phyloP scores from a whole-genome alignment of 208 protist species.

The Jaenimonas drosophilae region DNA sequence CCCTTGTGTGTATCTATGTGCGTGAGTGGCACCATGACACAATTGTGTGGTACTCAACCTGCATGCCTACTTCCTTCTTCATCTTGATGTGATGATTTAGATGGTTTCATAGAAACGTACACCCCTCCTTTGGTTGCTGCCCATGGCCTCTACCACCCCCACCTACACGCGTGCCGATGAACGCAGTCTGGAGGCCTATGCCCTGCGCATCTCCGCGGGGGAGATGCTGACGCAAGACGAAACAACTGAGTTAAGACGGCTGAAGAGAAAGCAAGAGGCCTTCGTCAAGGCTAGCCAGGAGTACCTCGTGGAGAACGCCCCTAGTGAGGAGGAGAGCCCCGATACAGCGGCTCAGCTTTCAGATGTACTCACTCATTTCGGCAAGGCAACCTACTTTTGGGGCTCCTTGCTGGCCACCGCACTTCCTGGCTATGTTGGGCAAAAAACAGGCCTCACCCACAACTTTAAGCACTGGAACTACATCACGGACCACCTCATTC shows the following conservation, averaged over 20 bases:
- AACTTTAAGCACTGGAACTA: conserved; percentile 85
- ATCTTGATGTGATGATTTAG: too few species aligned
- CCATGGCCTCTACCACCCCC: too few species aligned
- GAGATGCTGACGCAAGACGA: conserved; percentile 21
- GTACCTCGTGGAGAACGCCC: too few species aligned
- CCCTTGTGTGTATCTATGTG: too few species aligned
- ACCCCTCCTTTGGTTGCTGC: too few species aligned
- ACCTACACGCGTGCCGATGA: conserved; percentile 51
- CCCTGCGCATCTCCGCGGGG: conserved; percentile 9
- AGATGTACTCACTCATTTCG: too few species aligned
- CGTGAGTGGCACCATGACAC: too few species aligned
- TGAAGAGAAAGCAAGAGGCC: conserved; percentile 35
- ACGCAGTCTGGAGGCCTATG: conserved; percentile 18
- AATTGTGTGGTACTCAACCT: too few species aligned
- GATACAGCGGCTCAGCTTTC: too few species aligned
- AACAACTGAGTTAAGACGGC: conserved; percentile 18
- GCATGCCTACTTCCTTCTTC: too few species aligned
- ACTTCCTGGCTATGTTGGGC: conserved; percentile 68
- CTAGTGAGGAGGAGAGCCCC: too few species aligned
- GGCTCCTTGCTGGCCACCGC: conserved; percentile 68
- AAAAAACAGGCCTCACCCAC: conserved; percentile 46
- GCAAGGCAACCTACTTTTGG: conserved; percentile 77
- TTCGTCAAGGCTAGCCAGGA: conserved; percentile 49
- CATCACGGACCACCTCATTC: conserved; percentile 53
- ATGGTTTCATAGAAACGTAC: too few species aligned